phyloP scores from a whole-genome alignment of 2,329 filamentous ascomycete genomes.

The Monosporascus sp. region DNA sequence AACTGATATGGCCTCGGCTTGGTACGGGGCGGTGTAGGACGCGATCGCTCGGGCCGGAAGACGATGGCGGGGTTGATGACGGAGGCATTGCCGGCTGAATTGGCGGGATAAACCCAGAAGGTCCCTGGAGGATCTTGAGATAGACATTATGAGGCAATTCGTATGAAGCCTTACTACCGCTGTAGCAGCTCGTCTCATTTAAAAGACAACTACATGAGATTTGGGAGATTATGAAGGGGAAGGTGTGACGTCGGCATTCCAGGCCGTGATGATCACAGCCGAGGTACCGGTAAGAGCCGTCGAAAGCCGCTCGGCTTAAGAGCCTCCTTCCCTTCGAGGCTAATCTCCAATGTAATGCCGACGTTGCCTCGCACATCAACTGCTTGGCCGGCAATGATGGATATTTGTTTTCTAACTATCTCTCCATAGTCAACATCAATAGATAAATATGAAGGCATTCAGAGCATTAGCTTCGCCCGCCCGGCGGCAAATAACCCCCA shows the following conservation, averaged over 20 bases:
- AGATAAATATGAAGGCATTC: slow-evolving; percentile 37
- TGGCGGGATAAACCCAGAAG: slow-evolving; percentile 39
- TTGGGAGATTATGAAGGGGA: slow-evolving; percentile 12
- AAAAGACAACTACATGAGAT: slow-evolving; percentile 14
- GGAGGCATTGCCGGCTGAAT: slow-evolving; percentile 30
- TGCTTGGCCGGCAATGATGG: slow-evolving; percentile 7
- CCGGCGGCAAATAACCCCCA: slow-evolving; percentile 19
- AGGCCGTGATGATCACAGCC: slow-evolving; percentile 34
- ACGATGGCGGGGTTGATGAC: slow-evolving; percentile 25
- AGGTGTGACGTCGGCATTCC: slow-evolving; percentile 13
- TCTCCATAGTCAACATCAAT: slow-evolving; percentile 2
- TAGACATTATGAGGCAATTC: slow-evolving; percentile 36
- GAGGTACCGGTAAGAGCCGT: slow-evolving; percentile 25
- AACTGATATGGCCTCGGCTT: slow-evolving; percentile 77
- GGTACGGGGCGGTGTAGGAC: slow-evolving; percentile 74
- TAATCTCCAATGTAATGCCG: no score
- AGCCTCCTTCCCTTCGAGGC: not conserved
- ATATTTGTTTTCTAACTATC: slow-evolving; percentile 1
- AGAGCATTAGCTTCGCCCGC: slow-evolving; percentile 27
- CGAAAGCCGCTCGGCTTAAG: slow-evolving; percentile 15
- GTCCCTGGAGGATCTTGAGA: slow-evolving; percentile 41
- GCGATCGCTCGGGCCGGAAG: slow-evolving; percentile 45
- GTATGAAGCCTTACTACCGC: slow-evolving; percentile 8
- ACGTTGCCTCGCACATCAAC: not conserved
- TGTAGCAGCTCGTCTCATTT: slow-evolving; percentile 6